Evolutionary conservation across 1,284 basidiomycete species (phyloP).

Genomic region (Pseudozyma pruni): DNA sequence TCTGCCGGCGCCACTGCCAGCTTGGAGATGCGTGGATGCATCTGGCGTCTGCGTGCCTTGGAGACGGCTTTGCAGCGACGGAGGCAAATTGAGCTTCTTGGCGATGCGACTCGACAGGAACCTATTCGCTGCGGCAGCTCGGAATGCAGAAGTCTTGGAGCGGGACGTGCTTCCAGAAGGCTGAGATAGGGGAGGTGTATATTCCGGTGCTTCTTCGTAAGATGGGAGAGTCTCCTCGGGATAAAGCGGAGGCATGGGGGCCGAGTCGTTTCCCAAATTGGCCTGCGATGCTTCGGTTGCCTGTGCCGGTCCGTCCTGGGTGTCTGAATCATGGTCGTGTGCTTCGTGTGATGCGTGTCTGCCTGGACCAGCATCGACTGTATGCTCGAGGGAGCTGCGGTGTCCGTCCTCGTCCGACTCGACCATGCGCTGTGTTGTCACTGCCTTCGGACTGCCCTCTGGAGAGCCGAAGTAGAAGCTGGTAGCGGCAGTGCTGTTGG

Average conservation of each 20-base stretch:
- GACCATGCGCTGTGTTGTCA: not conserved
- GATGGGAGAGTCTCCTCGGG: slow-evolving; percentile 28
- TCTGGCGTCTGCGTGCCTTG: slow-evolving; percentile 30
- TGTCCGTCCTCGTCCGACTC: not conserved
- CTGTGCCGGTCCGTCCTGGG: not conserved
- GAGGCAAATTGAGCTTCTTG: slow-evolving; percentile 40
- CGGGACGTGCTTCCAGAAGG: slow-evolving; percentile 14
- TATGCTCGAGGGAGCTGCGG: slow-evolving; percentile 14
- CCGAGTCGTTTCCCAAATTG: slow-evolving; percentile 1
- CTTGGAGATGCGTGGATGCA: not conserved
- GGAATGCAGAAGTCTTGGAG: slow-evolving; percentile 29
- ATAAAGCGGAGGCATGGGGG: slow-evolving; percentile 36
- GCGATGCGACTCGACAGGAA: slow-evolving; percentile 43
- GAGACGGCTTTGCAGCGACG: slow-evolving; percentile 30
- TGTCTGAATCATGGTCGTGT: too few species aligned
- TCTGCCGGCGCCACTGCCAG: not conserved
- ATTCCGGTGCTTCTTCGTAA: slow-evolving; percentile 42
- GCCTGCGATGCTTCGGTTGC: not conserved
- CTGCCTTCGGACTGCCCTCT: slow-evolving; percentile 18
- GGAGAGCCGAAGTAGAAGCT: slow-evolving; percentile 45
- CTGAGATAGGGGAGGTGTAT: slow-evolving; percentile 32
- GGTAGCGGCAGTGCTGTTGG: slow-evolving; percentile 37
- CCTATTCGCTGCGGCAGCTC: slow-evolving; percentile 38
- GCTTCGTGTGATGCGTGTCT: not conserved
- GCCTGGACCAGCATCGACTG: slow-evolving; percentile 8